These are phyloP conservation scores for Chrysoporthe cubensis DNA, from an alignment of 2,329 filamentous ascomycete species.

Conservation along the genomic window DNA sequence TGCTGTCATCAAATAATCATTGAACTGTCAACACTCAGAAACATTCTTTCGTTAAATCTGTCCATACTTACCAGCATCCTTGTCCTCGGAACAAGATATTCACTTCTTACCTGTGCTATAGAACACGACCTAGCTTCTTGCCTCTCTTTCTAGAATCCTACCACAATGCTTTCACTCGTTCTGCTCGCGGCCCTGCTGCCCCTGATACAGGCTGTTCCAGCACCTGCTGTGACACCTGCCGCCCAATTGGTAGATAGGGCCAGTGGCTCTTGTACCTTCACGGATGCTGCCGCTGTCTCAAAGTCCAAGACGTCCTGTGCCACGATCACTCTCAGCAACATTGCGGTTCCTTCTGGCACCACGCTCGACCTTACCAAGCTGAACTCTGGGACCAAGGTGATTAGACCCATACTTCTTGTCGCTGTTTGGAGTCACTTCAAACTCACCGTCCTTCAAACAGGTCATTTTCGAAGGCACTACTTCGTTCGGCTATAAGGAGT, in stretches of 20 bases:
- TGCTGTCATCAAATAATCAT: neutral
- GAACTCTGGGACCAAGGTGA: slow-evolving; percentile 42
- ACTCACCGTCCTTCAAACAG: neutral
- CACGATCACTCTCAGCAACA: slow-evolving; percentile 42
- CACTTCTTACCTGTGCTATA: neutral
- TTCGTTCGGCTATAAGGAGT: slow-evolving; percentile 26
- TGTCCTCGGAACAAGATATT: neutral
- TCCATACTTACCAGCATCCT: neutral
- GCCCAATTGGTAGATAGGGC: slow-evolving; percentile 13
- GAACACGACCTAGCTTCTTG: neutral
- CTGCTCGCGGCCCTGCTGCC: slow-evolving; percentile 22
- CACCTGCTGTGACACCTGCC: slow-evolving; percentile 10
- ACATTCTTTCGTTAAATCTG: neutral
- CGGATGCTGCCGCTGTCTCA: slow-evolving; percentile 26
- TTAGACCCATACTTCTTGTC: neutral
- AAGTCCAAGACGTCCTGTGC: slow-evolving; percentile 37
- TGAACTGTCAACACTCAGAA: neutral
- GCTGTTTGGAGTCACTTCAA: neutral
- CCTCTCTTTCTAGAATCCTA: neutral
- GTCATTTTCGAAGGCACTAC: slow-evolving; percentile 34
- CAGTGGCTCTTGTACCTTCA: slow-evolving; percentile 28
- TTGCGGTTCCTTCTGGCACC: slow-evolving; percentile 42
- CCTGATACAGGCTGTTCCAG: slow-evolving; percentile 14
- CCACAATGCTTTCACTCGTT: slow-evolving; percentile 14
- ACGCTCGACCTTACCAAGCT: slow-evolving; percentile 43